Base-by-base conservation (phyloP, 2,329 filamentous ascomycete species). In the Alternaria ventricosa region DNA sequence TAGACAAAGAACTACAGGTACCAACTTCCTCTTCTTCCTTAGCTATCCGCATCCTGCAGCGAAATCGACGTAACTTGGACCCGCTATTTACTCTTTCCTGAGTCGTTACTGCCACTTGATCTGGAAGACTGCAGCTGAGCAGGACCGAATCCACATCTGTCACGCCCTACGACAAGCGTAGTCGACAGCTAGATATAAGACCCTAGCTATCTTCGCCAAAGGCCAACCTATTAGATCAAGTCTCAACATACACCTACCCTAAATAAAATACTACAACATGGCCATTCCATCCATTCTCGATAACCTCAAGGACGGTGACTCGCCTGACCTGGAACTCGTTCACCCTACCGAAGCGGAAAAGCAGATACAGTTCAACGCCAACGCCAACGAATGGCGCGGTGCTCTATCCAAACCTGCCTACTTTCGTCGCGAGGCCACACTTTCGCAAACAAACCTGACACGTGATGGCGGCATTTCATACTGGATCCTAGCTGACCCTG, bases 371-470 rank as follows among this genome's bases (percentile, higher is more conserved):
- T 83, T 84, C 69, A 82, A 80, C 36, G 79, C 85, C 56, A 90
- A 90, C 72, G 86, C 84, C 59, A 73, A 76, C 2, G 83, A 85
- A 70, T 90, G 88, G 88, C 82, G 84, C 57, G 88, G 88, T 5
- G 82, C 84, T 1, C 77, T 90, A 20, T 80, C 83, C 12, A 64
- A 86, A 3, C 81, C 87, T 25, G 81, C 85, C 45, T 90, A 90
- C 70, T 81, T 89, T 23, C 82, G 83, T 13, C 86, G 88, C 54
- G 88, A 90, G 75, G 77, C 83, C 20, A 75, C 83, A 50, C 82
- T 90, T 7, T 75, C 81, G 43, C 75, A 81, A 43, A 85, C 87
- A 68, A 79, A 81, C 3, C 77, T 89, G 60, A 87, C 85, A 27
- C 82, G 79, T 60, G 82, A 88, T 60, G 87, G 85, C 28, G 84